Conservation (phyloP, 2,329 filamentous ascomycete genomes). For the Verticillium nonalfalfae region DNA sequence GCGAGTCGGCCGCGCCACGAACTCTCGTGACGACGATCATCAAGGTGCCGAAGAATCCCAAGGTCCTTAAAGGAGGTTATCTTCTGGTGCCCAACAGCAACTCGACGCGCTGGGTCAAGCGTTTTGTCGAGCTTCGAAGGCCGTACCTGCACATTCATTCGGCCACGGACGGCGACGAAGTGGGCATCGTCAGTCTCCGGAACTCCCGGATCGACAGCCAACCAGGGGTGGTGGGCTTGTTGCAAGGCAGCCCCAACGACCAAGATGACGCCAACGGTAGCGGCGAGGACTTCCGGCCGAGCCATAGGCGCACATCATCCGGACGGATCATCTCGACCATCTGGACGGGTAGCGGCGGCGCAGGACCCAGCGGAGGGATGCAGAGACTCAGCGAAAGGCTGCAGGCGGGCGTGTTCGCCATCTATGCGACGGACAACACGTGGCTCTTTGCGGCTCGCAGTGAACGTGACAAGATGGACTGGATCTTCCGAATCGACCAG, state of each 20-base stretch:
- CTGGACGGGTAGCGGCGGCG: slow-evolving; percentile 42
- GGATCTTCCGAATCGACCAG: slow-evolving; percentile 94
- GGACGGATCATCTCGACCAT: slow-evolving; percentile 49
- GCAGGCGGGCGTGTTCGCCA: slow-evolving; percentile 77
- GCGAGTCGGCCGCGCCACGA: slow-evolving; percentile 43
- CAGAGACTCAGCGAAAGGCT: slow-evolving; percentile 50
- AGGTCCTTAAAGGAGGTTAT: slow-evolving; percentile 79
- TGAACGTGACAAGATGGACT: slow-evolving; percentile 91
- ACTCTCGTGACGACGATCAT: slow-evolving; percentile 72
- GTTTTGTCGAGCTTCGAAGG: slow-evolving; percentile 85
- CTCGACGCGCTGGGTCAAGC: slow-evolving; percentile 79
- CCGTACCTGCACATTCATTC: slow-evolving; percentile 91
- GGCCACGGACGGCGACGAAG: slow-evolving; percentile 79
- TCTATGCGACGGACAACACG: slow-evolving; percentile 91
- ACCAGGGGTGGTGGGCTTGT: slow-evolving; percentile 75
- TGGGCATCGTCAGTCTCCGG: slow-evolving; percentile 80
- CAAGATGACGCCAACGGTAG: slow-evolving; percentile 19
- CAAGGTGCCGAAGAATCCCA: slow-evolving; percentile 72
- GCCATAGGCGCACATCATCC: slow-evolving; percentile 42
- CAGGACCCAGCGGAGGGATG: slow-evolving; percentile 31
- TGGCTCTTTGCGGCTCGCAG: slow-evolving; percentile 89
- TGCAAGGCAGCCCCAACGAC: slow-evolving; percentile 45
- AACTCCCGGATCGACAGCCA: slow-evolving; percentile 90
- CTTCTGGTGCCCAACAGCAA: slow-evolving; percentile 79
- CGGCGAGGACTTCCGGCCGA: slow-evolving; percentile 32